Conservation (phyloP, 306 rosid genomes). For the Cicer judaicum region DNA sequence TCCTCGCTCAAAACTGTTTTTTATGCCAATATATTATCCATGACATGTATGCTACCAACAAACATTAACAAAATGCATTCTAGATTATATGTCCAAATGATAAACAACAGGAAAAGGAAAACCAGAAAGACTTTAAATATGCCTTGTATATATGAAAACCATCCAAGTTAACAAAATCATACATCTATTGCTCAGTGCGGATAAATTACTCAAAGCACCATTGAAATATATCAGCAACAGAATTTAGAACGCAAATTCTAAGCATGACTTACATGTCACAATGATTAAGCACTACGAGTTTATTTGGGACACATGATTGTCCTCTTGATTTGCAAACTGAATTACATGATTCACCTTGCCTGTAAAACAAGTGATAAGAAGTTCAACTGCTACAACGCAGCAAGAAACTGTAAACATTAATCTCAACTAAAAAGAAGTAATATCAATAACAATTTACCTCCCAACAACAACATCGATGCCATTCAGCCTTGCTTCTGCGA, state of each 20-base stretch:
- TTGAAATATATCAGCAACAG: constrained; percentile 34
- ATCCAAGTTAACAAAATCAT: constrained; percentile 7
- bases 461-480: constrained; percentile 87
- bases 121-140: constrained; percentile 7
- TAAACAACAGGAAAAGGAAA: not conserved
- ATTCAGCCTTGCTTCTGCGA: constrained; percentile 69
- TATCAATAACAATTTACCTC: constrained; percentile 58
- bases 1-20: constrained; percentile 9
- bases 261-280: constrained; percentile 80
- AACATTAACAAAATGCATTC: constrained; percentile 22
- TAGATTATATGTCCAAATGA: constrained; percentile 28
- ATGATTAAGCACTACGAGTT: constrained; percentile 78
- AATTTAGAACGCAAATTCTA: constrained; percentile 17
- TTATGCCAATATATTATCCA: constrained; percentile 36
- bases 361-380: constrained; percentile 53
- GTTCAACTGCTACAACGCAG: constrained; percentile 45
- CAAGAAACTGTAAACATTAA: constrained; percentile 38
- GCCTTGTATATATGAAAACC: constrained; percentile 15
- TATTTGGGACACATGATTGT: constrained; percentile 86
- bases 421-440: constrained; percentile 24
- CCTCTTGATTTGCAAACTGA: constrained; percentile 88
- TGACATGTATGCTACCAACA: constrained; percentile 7
- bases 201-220: constrained; percentile 33
- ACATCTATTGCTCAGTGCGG: constrained; percentile 12
- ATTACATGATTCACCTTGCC: constrained; percentile 90